Percentiles rank a stretch among this genome's conserved stretches.
Conservation (phyloP, 1,139 yeast species). For the Pichia sp. region DNA sequence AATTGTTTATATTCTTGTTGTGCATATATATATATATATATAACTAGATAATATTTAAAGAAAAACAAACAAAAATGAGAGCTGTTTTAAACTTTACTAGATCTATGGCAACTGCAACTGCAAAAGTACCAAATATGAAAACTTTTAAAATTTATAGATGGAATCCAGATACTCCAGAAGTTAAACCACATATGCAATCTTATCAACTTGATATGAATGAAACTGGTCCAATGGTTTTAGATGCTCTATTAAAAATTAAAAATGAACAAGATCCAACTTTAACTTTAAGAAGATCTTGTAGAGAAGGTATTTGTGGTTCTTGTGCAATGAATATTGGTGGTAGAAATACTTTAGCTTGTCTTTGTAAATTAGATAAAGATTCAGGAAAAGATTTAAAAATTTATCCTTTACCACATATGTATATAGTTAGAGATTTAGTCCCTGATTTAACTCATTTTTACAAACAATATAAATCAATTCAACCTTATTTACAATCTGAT, state of each 20-base stretch:
- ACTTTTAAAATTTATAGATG: conserved; percentile 92
- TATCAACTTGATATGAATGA: conserved; percentile 80
- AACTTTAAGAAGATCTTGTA: conserved; percentile 96
- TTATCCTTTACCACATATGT: conserved; percentile 98
- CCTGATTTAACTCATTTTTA: conserved; percentile 97
- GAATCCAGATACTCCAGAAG: conserved; percentile 96
- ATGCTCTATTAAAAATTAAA: conserved; percentile 89
- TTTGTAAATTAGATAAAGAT: conserved; percentile 87
- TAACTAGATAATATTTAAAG: neutral
- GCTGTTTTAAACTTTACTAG: conserved; percentile 15
- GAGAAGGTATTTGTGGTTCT: conserved; percentile 99
- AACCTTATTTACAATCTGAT: conserved; percentile 91
- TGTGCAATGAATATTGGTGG: conserved; percentile 99
- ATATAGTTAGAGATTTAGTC: conserved; percentile 91
- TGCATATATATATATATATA: too few relatives aligned
- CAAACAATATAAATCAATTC: conserved; percentile 96
- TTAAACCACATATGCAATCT: conserved; percentile 79
- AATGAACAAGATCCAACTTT: conserved; percentile 94
- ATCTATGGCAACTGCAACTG: conserved; percentile 31
- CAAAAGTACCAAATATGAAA: conserved; percentile 53
- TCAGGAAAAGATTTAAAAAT: conserved; percentile 70
- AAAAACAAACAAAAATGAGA: neutral
- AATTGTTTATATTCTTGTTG: too few relatives aligned
- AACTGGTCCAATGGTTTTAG: conserved; percentile 98
- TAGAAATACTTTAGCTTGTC: conserved; percentile 90